Evolutionary conservation across 257 asterid species (phyloP).

Genomic region (Catharanthus roseus): DNA sequence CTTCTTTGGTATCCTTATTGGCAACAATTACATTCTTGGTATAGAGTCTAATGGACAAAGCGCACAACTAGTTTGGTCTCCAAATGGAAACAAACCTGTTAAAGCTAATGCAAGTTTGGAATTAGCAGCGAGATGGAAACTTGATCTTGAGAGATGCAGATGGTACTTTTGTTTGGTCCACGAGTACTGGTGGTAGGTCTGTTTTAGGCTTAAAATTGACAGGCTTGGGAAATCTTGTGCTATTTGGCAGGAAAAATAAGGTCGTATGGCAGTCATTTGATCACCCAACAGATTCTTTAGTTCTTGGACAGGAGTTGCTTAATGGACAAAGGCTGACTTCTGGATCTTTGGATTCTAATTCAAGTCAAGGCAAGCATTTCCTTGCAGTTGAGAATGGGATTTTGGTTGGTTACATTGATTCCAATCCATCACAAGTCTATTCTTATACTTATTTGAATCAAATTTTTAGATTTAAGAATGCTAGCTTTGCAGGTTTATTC

Average conservation of each 20-base stretch:
- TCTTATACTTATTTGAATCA: not conserved
- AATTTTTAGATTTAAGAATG: no score
- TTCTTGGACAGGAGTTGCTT: slow-evolving; percentile 21
- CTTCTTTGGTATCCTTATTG: slow-evolving; percentile 19
- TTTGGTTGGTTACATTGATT: slow-evolving; percentile 14
- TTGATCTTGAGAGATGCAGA: slow-evolving; percentile 17
- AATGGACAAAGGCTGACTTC: slow-evolving; percentile 22
- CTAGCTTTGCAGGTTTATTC: no score
- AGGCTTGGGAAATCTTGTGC: slow-evolving; percentile 18
- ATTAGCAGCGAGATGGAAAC: slow-evolving; percentile 17
- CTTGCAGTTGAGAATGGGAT: slow-evolving; percentile 5
- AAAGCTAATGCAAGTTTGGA: slow-evolving; percentile 15
- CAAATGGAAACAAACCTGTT: slow-evolving; percentile 23
- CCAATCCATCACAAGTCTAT: slow-evolving; percentile 21
- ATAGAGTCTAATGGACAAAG: not conserved
- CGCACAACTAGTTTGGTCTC: slow-evolving; percentile 25
- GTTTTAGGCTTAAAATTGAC: slow-evolving; percentile 18
- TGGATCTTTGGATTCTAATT: slow-evolving; percentile 12
- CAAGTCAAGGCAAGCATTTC: slow-evolving; percentile 13
- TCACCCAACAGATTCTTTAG: slow-evolving; percentile 23
- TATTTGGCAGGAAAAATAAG: slow-evolving; percentile 7
- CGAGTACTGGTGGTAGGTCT: slow-evolving; percentile 13
- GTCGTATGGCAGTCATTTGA: slow-evolving; percentile 27
- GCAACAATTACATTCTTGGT: not conserved
- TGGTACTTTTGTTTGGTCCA: slow-evolving; percentile 24